These are phyloP conservation scores for Solanum chacoense DNA, from an alignment of 305 asterid species.

Conservation along the genomic window DNA sequence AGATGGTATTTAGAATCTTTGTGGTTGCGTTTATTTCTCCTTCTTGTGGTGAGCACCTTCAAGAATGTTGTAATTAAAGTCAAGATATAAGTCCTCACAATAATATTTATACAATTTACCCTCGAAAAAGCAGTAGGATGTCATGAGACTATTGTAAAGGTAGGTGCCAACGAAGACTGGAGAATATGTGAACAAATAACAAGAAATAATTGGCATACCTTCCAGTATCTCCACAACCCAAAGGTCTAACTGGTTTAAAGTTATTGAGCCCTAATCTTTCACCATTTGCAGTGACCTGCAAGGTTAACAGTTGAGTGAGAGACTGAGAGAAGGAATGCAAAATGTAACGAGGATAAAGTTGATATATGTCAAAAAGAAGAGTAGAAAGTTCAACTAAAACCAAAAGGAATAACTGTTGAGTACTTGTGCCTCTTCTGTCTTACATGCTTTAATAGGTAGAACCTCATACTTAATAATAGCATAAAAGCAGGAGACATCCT, in stretches of 20 bases:
- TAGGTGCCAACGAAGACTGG: background rate
- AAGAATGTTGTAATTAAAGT: background rate
- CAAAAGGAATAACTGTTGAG: background rate
- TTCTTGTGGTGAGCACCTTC: background rate
- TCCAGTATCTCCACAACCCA: constrained; percentile 99
- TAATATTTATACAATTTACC: background rate
- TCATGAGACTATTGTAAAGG: background rate
- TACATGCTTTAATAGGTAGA: background rate
- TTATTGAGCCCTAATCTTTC: constrained; percentile 76
- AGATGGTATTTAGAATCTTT: background rate
- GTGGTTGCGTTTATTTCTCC: background rate
- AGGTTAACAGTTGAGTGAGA: background rate
- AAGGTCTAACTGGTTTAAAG: constrained; percentile 82
- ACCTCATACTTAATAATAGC: background rate
- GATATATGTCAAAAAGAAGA: background rate
- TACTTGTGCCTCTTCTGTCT: background rate
- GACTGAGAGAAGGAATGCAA: background rate
- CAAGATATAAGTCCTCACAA: background rate
- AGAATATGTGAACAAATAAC: background rate
- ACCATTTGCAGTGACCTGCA: constrained; percentile 61
- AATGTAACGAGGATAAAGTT: background rate
- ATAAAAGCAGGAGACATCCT: background rate
- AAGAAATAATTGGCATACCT: constrained; percentile 31
- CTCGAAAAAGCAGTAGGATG: background rate
- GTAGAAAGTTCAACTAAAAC: background rate